A percentile compares a stretch with the other conserved stretches of the same genome.
phyloP scores from a whole-genome alignment of 2,329 filamentous ascomycete species.

The Pseudocercospora ulei region DNA sequence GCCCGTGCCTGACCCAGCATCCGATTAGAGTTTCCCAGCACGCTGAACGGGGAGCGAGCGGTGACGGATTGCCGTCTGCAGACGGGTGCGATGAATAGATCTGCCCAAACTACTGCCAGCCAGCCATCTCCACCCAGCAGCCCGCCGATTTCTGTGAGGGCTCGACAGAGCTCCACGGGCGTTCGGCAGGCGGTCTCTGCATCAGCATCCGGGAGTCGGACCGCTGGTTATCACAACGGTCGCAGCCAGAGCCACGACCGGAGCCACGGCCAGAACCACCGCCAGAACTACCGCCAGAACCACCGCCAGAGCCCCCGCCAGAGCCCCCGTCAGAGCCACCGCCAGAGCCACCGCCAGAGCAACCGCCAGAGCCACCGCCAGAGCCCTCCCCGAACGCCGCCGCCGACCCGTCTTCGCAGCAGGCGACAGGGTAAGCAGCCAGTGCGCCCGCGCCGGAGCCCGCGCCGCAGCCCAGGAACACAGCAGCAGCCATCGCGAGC shows the following conservation, averaged over 20 bases:
- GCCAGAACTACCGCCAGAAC: no score
- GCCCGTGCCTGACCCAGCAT: no score
- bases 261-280: no score
- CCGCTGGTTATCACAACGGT: neutral
- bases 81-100: no score
- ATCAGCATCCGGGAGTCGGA: neutral
- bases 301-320: no score
- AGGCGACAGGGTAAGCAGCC: conserved; percentile 15
- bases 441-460: conserved; percentile 10
- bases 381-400: conserved; percentile 16
- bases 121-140: conserved; percentile 7
- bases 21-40: no score
- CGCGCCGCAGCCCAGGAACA: conserved; percentile 9
- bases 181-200: conserved; percentile 1
- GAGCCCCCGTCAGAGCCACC: no score
- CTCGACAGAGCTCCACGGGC: conserved; percentile 6
- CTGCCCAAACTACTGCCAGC: conserved; percentile 7
- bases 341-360: conserved; percentile 13
- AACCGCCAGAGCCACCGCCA: no score
- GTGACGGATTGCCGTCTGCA: no score
- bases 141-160: conserved; percentile 5
- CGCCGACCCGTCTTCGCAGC: conserved; percentile 10
- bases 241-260: conserved; percentile 6
- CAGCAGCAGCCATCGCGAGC: conserved; percentile 8
- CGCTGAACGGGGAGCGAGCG: no score